Evolutionary conservation across 208 protist genomes (phyloP), one percentile per base, ranked within the genome.

Genomic region (Trypanosoma theileri): DNA sequence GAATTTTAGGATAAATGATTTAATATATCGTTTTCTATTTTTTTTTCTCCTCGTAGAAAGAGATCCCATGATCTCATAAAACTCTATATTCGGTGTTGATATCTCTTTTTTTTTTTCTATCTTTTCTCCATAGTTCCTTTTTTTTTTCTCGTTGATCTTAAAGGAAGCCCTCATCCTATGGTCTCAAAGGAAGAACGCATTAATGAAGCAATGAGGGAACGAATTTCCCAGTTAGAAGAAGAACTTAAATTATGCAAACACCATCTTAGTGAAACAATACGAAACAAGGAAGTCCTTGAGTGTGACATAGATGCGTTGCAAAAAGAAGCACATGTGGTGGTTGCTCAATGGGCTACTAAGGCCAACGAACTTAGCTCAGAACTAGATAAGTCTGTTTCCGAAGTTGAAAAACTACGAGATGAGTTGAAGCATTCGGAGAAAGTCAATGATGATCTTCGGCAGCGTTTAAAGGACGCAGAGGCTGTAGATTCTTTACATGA

Each of bases 291-390:
- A 31, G 65, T 76, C n/a, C 59, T 82, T 35, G 74, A 85, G 50
- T 58, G 74, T 50, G 78, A 89, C 35, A 84, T 83, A 58, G 69
- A 84, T 3, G 55, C 73, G 4, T 67, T 91, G 26, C 82, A 81
- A n/a, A 62, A 66, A 4, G 85, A 94, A 62, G 85, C 85, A 8
- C 84, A 90, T 69, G 76, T 84, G 16, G 80, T 94, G 41, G 84
- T 94, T 40, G 66, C 75, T 6, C 85, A 94, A 71, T 94, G 85
- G 88, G 76, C 85, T 51, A 72, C 75, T 14, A 85, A 85, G 54
- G 73, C 80, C 9, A 61, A 51, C 13, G 84, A 89, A 24, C 58
- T 87, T 17, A 77, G 81, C 7, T 67, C 54, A 40, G 73, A 76
- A 50, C 59, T 91, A 4, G 59, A 75, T 52, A 65, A 60, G 21